Evolutionary conservation across 2,329 filamentous ascomycete species (phyloP), one percentile per base, ranked within the genome.

Genomic region (Trichothecium roseum): DNA sequence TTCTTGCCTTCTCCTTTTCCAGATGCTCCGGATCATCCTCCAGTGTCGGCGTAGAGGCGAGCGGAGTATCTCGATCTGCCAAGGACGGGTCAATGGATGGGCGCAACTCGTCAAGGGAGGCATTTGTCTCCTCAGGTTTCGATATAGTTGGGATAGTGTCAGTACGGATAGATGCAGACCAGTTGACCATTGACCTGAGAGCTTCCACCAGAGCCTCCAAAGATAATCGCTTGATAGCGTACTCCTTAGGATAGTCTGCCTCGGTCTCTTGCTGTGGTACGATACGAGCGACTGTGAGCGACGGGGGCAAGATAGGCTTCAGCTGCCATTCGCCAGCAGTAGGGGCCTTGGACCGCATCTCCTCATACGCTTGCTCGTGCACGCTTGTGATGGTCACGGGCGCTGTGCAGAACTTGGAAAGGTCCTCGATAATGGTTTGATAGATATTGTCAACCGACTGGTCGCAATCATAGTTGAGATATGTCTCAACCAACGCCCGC

Each of bases 401-500:
- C 8, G 79, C 72, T 36, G 83, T 91, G 2, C 87, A 84, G 47
- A 94, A 83, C 47, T 81, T 82, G 22, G 89, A 91, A 14, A 98
- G 65, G 57, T 96, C 87, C 55, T 98, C 93, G 34, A 98, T 88
- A 36, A 96, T 80, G 15, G 74, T 81, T 59, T 98, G 91, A 56
- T 94, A 98, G 58, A 96, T 91, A 57, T 98, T 98, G 60, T 96
- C 89, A 40, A 96, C 75, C 28, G 86, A 87, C 40, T 89, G 74
- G 51, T 96, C 93, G 60, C 91, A 98, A 55, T 98, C 91, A 53
- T 98, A 98, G 58, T 98, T 98, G 42, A 98, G 73, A 57, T 98
- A 98, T 12, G 88, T 81, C 58, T 98, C 91, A 13, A 98, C 91
- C 33, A 98, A 58, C 0, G 86, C 88, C 45, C 85, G 74, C 2